Conservation (phyloP, 305 asterid genomes). For the Solanum hybrid region DNA sequence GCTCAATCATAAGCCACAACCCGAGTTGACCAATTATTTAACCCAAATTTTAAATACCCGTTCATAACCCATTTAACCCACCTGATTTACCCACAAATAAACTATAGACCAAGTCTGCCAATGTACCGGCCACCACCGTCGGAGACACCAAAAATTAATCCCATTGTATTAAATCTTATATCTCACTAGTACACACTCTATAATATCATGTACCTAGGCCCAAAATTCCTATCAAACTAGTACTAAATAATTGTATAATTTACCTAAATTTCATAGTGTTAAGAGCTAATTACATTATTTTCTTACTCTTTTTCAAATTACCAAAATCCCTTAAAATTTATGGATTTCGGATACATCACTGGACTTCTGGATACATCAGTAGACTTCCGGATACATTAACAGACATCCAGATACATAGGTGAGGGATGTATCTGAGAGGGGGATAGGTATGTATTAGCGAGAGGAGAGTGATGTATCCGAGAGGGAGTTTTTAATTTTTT, state of each 20-base stretch:
- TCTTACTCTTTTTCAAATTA: too few relatives aligned
- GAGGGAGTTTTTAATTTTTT: neutral
- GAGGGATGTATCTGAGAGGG: neutral
- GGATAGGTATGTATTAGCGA: neutral
- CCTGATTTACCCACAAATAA: neutral
- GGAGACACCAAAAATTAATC: neutral
- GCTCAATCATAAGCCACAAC: neutral
- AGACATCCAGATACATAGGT: neutral
- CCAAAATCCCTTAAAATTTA: too few relatives aligned
- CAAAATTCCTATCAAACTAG: neutral
- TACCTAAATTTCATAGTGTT: neutral
- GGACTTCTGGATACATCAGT: neutral
- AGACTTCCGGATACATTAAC: neutral
- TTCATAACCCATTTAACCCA: neutral
- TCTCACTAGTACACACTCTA: neutral
- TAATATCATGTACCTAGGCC: neutral
- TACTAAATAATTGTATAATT: neutral
- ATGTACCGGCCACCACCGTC: neutral
- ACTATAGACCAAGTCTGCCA: neutral
- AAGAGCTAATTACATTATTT: neutral
- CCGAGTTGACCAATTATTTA: neutral
- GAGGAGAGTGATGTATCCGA: neutral
- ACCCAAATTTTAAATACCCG: neutral
- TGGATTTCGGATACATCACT: too few relatives aligned
- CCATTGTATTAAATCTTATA: neutral